phyloP scores from a whole-genome alignment of 768 basidiomycete species.

The Leucosporidium creatinivorum region DNA sequence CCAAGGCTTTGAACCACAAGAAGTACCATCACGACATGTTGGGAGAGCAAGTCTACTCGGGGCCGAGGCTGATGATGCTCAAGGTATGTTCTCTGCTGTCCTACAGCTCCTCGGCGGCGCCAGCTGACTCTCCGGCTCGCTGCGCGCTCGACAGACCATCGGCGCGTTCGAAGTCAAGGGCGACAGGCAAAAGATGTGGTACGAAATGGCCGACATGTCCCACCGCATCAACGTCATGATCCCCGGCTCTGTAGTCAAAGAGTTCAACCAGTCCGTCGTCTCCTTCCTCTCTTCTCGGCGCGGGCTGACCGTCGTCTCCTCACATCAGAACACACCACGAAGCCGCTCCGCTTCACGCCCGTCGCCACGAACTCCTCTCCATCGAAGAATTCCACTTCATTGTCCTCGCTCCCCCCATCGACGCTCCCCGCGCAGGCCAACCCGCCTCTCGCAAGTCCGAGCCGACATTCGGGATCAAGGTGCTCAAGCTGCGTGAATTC shows the following conservation, averaged over 20 bases:
- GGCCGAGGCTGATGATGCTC: conserved; percentile 1
- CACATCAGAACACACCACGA: neutral
- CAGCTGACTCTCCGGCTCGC: neutral
- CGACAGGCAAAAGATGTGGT: neutral
- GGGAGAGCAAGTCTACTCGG: too few species aligned
- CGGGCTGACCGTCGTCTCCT: neutral
- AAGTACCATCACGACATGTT: neutral
- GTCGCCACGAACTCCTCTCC: neutral
- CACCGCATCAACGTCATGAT: conserved; percentile 10
- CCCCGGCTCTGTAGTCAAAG: neutral
- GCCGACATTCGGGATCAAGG: neutral
- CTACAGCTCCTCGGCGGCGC: neutral
- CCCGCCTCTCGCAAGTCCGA: neutral
- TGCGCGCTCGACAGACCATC: neutral
- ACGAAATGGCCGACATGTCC: conserved; percentile 6
- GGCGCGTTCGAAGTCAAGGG: neutral
- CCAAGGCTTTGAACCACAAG: neutral
- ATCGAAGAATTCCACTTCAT: neutral
- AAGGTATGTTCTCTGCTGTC: neutral
- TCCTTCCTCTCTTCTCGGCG: neutral
- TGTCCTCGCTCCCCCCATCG: neutral
- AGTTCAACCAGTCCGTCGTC: neutral
- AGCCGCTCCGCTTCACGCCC: neutral
- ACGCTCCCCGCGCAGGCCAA: neutral
- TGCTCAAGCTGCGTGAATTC: neutral